Conservation (phyloP, 2,329 filamentous ascomycete genomes). For the Saccharata proteae region DNA sequence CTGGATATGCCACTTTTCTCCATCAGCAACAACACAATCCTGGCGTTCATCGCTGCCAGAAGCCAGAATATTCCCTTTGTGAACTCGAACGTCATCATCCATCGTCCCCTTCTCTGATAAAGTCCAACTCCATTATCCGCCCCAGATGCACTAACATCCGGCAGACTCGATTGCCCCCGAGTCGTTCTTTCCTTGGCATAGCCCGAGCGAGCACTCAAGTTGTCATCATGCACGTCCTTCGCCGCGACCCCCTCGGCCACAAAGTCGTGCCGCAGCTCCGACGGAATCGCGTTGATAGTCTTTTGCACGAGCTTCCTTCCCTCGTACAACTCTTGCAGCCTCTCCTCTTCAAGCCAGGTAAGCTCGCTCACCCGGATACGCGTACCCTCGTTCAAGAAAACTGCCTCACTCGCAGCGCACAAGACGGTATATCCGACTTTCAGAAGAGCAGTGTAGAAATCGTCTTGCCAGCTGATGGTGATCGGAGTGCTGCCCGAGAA, state of each 20-base stretch:
- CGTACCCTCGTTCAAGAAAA: conserved; percentile 85
- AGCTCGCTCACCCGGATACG: conserved; percentile 59
- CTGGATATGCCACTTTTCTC: conserved; percentile 47
- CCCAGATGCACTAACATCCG: conserved; percentile 18
- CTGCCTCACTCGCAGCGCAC: conserved; percentile 88
- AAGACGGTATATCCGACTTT: conserved; percentile 79
- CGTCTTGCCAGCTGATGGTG: conserved; percentile 73
- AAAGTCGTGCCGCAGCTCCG: conserved; percentile 29
- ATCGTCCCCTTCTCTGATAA: conserved; percentile 64
- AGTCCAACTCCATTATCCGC: conserved; percentile 60
- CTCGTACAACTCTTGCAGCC: conserved; percentile 61
- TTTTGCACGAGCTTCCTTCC: conserved; percentile 28
- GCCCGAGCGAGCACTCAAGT: conserved; percentile 27
- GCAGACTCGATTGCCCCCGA: conserved; percentile 32
- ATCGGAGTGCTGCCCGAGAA: conserved; percentile 55
- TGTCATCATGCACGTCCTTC: conserved; percentile 22
- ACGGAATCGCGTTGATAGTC: conserved; percentile 24
- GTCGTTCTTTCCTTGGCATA: conserved; percentile 61
- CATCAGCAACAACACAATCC: conserved; percentile 43
- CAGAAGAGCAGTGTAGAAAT: conserved; percentile 86
- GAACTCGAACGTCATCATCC: conserved; percentile 66
- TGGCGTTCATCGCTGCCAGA: conserved; percentile 45
- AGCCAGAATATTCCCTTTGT: conserved; percentile 62
- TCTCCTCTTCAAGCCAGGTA: conserved; percentile 88
- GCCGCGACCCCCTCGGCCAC: conserved; percentile 24